Evolutionary conservation across 164 flowering plant species (phyloP).

Genomic region (Nymphaea thermarum): DNA sequence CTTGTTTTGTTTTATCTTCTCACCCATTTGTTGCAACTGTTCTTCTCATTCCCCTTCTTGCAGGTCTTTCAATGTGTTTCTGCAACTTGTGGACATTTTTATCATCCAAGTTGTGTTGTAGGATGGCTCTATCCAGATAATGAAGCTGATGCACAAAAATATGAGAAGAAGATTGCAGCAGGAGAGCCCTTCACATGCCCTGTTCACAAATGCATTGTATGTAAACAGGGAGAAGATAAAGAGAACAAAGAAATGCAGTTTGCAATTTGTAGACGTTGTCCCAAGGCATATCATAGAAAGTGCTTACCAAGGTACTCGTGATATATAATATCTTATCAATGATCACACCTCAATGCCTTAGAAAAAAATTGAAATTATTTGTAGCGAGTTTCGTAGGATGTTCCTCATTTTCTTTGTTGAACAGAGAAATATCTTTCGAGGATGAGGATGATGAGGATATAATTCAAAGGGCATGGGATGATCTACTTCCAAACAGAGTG

Average conservation of each 20-base stretch:
- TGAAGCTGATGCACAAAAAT: constrained; percentile 27
- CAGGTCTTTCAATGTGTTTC: constrained; percentile 64
- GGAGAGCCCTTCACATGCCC: constrained; percentile 75
- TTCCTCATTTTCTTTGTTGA: constrained; percentile 1
- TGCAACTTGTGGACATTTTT: constrained; percentile 76
- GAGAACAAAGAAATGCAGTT: constrained; percentile 36
- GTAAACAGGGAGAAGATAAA: constrained; percentile 51
- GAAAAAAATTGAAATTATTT: no score
- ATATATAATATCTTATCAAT: not conserved
- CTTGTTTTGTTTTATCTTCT: not conserved
- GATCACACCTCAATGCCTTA: not conserved
- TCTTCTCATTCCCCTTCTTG: not conserved
- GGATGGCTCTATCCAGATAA: constrained; percentile 28
- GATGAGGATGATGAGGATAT: constrained; percentile 14
- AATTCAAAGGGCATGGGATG: constrained; percentile 65
- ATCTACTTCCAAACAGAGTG: constrained; percentile 46
- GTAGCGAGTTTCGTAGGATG: not conserved
- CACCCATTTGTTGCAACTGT: not conserved
- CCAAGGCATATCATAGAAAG: constrained; percentile 74
- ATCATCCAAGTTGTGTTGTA: constrained; percentile 70
- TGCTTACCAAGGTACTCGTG: constrained; percentile 68
- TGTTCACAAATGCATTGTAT: constrained; percentile 47
- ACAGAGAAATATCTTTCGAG: constrained; percentile 44
- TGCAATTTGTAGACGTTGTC: constrained; percentile 89
- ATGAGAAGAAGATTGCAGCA: constrained; percentile 28